A percentile compares a stretch with the other conserved stretches of the same genome.
These are phyloP conservation scores for Hirschioporus abietinus DNA, from an alignment of 768 basidiomycete species.

Conservation along the genomic window DNA sequence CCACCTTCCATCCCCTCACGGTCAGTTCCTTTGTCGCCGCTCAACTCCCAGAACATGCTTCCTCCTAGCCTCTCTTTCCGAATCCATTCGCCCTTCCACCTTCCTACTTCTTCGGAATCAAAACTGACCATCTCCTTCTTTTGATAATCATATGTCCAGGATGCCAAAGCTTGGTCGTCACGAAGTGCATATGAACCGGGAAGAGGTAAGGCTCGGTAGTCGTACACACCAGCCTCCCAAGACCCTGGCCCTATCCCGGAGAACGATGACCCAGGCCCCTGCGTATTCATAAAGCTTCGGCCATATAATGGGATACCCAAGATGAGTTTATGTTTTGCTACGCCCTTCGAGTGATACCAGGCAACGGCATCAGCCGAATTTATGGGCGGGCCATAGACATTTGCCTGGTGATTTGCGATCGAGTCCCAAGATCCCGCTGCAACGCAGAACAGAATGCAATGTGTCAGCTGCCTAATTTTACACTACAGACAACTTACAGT, in stretches of 20 bases:
- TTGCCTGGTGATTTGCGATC: conserved; percentile 79
- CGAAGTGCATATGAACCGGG: conserved; percentile 60
- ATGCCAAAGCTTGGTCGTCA: conserved; percentile 66
- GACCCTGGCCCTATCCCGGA: conserved; percentile 80
- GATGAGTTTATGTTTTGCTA: conserved; percentile 74
- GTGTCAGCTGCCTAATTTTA: neutral
- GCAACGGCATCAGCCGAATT: conserved; percentile 59
- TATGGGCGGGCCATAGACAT: conserved; percentile 59
- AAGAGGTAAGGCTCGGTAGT: conserved; percentile 86
- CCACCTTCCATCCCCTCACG: conserved; percentile 74
- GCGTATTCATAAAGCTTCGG: conserved; percentile 80
- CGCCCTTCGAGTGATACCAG: conserved; percentile 68
- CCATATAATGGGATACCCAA: conserved; percentile 94
- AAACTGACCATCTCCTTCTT: conserved; percentile 81
- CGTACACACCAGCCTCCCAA: conserved; percentile 91
- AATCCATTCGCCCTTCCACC: conserved; percentile 80
- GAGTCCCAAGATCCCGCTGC: conserved; percentile 74
- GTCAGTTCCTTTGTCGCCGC: conserved; percentile 70
- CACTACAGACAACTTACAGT: conserved; percentile 39
- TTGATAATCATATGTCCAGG: conserved; percentile 76
- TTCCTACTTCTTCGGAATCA: conserved; percentile 64
- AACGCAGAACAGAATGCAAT: neutral
- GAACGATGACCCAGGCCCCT: conserved; percentile 76
- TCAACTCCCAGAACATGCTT: conserved; percentile 93
- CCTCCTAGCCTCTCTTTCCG: conserved; percentile 72